phyloP scores from a whole-genome alignment of 306 rosid genomes.

The Castanea crenata region DNA sequence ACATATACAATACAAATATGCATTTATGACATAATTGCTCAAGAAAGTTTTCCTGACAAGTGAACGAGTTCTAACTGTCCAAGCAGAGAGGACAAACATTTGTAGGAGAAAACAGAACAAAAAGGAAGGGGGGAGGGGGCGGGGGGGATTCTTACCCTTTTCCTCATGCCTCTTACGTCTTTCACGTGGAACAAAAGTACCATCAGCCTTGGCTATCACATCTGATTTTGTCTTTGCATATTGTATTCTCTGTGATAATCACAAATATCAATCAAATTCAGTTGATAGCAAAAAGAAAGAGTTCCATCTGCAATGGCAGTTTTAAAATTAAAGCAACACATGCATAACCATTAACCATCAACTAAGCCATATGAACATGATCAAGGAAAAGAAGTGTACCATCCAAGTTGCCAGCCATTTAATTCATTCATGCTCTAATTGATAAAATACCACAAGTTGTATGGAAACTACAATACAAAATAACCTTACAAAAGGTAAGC shows the following conservation, averaged over 20 bases:
- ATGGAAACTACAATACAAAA: neutral
- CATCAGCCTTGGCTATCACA: conserved; percentile 76
- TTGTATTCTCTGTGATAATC: conserved; percentile 68
- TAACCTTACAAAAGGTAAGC: no score
- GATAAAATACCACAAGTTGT: neutral
- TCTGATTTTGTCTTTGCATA: conserved; percentile 93
- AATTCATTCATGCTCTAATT: neutral
- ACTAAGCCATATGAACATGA: neutral
- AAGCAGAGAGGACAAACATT: neutral
- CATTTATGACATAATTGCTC: neutral
- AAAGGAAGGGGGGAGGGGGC: neutral
- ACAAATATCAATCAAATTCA: conserved; percentile 15
- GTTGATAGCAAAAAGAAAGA: conserved; percentile 18
- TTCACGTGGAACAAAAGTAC: conserved; percentile 84
- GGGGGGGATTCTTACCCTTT: conserved; percentile 47
- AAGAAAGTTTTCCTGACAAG: neutral
- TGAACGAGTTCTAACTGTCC: neutral
- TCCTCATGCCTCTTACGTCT: conserved; percentile 85
- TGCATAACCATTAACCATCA: neutral
- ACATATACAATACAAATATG: neutral
- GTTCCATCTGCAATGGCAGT: neutral
- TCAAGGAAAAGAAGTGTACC: neutral
- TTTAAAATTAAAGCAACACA: conserved; percentile 10
- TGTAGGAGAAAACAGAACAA: neutral
- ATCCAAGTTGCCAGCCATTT: neutral